Conservation (phyloP, 495 filamentous ascomycete species). For the Aspergillus sclerotiicarbonarius region DNA sequence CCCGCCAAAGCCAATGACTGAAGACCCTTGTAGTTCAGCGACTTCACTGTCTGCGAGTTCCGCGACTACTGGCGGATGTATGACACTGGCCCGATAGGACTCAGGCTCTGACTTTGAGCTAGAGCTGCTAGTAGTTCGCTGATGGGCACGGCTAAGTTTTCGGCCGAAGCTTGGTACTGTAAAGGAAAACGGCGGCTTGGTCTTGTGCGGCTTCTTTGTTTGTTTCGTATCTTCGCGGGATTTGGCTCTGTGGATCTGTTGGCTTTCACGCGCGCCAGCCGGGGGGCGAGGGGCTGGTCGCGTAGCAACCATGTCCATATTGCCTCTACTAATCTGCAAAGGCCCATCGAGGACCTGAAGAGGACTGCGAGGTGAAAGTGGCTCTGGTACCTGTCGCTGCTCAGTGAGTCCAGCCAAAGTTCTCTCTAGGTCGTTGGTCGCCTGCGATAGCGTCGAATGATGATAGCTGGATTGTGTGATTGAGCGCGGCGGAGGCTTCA, state of each 20-base stretch:
- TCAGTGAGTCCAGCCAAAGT: constrained; percentile 26
- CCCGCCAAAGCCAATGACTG: constrained; percentile 12
- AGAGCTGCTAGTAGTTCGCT: constrained; percentile 16
- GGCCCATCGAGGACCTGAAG: constrained; percentile 29
- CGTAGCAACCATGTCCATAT: constrained; percentile 37
- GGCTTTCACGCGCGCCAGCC: background rate
- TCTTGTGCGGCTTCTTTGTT: constrained; percentile 17
- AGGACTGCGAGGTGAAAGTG: constrained; percentile 11
- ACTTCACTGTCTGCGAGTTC: constrained; percentile 8
- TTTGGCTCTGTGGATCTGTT: constrained; percentile 17
- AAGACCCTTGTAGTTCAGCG: constrained; percentile 12
- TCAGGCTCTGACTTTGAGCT: constrained; percentile 1
- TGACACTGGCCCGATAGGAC: background rate
- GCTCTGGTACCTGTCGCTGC: background rate
- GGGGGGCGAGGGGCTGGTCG: constrained; percentile 39
- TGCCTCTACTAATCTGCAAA: constrained; percentile 38
- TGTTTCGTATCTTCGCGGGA: constrained; percentile 20
- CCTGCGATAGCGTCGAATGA: constrained; percentile 28
- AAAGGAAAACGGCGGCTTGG: constrained; percentile 18
- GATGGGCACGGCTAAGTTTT: constrained; percentile 13
- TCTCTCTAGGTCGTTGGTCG: constrained; percentile 35
- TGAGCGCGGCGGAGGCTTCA: background rate
- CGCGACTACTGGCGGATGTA: background rate
- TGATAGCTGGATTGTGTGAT: constrained; percentile 15
- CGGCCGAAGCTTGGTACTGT: constrained; percentile 15